Base-by-base conservation (phyloP, 805 yeast genomes). In the Starmera quercuum region DNA sequence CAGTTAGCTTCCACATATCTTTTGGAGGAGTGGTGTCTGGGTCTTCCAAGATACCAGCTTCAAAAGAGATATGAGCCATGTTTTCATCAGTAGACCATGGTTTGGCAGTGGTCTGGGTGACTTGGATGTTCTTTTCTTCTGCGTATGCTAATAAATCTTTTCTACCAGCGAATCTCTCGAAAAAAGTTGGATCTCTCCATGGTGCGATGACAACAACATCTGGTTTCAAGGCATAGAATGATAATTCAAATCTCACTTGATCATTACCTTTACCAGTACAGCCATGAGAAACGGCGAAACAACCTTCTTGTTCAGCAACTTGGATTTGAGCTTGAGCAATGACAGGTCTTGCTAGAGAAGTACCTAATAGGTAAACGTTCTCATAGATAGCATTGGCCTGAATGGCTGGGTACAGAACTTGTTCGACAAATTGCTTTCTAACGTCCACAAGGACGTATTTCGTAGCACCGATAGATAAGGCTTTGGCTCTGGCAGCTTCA, bases 11-110 rank as follows among this genome's bases (percentile, higher is more conserved):
- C 98, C 98, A 92, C 98, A 92, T 92, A 63, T 92, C 98, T 71
- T 88, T 90, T 66, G 98, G 98, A 45, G 98, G 98, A 34, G 98
- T 92, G 51, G 90, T 79, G 63, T 92, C 84, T 58, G 99, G 99
- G 68, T 92, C 95, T 69, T 92, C 99, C 56, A 92, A 77, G 49
- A 92, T 92, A 66, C 99, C 99, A 45, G 99, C 99, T 73, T 92
- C 99, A 62, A 84, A 92, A 26, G 97, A 90, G 62, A 92, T 92
- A 66, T 92, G 99, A 30, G 97, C 98, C 78, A 90, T 70, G 75
- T 92, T 92, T 71, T 92, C 99, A 62, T 92, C 99, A 38, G 98
- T 92, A 24, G 97, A 88, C 99, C 99, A 92, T 51, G 99, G 99
- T 72, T 92, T 92, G 46, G 97, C 86, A 65, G 87, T 87, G 48